Conservation (phyloP, 164 flowering plant species). For the Annona cherimola region DNA sequence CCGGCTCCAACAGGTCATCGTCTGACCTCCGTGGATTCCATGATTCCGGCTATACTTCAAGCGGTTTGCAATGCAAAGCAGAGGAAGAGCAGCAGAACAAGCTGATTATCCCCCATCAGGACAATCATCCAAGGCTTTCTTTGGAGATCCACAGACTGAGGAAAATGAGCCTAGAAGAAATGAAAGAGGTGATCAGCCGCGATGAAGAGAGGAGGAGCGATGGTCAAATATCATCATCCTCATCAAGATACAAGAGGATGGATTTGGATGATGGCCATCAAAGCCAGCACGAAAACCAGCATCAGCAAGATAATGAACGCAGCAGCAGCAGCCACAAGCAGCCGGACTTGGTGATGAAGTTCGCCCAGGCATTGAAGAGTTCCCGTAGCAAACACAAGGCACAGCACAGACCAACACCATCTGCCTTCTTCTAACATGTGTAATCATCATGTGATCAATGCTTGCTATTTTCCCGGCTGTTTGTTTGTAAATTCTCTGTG, state of each 20-base stretch:
- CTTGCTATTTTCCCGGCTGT: not conserved
- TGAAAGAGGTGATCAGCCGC: slow-evolving; percentile 5
- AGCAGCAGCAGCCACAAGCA: slow-evolving; percentile 18
- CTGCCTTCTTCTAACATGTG: not conserved
- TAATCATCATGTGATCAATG: not conserved
- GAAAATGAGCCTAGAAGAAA: slow-evolving; percentile 20
- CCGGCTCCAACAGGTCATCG: not conserved
- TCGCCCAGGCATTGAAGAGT: slow-evolving; percentile 51
- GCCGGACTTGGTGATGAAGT: slow-evolving; percentile 38
- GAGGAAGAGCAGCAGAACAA: slow-evolving; percentile 16
- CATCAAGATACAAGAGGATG: slow-evolving; percentile 13
- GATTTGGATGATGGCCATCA: slow-evolving; percentile 15
- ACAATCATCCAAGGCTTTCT: slow-evolving; percentile 23
- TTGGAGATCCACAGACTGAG: slow-evolving; percentile 31
- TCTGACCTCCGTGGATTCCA: not conserved
- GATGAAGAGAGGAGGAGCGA: slow-evolving; percentile 27
- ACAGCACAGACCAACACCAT: slow-evolving; percentile 33
- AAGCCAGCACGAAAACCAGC: slow-evolving; percentile 13
- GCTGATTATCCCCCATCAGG: slow-evolving; percentile 7
- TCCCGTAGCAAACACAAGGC: slow-evolving; percentile 16
- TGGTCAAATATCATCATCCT: slow-evolving; percentile 16
- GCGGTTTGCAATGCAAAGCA: slow-evolving; percentile 13
- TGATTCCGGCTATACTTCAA: not conserved
- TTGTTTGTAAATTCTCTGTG: not conserved
- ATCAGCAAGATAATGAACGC: slow-evolving; percentile 5